Conservation (phyloP, 2,329 filamentous ascomycete genomes). For the Chaetoscypha palmicola region DNA sequence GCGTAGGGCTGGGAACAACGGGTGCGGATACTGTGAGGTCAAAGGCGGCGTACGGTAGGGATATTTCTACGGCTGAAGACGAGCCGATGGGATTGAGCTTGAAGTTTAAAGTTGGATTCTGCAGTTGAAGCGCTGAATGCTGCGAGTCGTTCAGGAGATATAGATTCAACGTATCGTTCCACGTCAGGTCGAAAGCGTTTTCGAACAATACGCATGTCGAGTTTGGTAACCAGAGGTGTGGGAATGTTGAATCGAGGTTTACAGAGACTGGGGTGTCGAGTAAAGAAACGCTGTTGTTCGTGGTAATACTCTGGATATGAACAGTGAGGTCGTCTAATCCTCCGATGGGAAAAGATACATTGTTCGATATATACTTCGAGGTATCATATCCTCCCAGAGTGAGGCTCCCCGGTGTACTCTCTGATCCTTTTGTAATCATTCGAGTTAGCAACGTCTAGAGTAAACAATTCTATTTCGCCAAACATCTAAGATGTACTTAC, state of each 20-base stretch:
- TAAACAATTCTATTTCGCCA: too few relatives aligned
- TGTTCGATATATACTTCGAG: conserved; percentile 33
- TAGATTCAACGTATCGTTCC: conserved; percentile 26
- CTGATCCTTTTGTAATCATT: conserved; percentile 17
- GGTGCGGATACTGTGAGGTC: conserved; percentile 27
- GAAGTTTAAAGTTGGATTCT: conserved; percentile 28
- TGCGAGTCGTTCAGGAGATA: conserved; percentile 30
- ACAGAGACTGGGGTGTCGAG: conserved; percentile 24
- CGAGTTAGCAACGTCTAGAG: background rate
- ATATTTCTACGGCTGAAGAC: conserved; percentile 15
- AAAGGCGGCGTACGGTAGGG: conserved; percentile 25
- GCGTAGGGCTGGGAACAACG: conserved; percentile 7
- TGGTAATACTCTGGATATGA: conserved; percentile 30
- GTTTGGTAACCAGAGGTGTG: conserved; percentile 34
- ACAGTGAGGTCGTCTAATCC: conserved; percentile 33
- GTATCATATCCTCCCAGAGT: conserved; percentile 36
- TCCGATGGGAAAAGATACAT: conserved; percentile 33
- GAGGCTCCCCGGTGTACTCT: conserved; percentile 32
- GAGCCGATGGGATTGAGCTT: conserved; percentile 16
- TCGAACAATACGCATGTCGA: conserved; percentile 32
- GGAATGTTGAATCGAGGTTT: conserved; percentile 33
- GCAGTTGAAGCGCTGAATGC: conserved; percentile 21
- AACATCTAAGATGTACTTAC: conserved; percentile 24
- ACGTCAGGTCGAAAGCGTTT: conserved; percentile 31
- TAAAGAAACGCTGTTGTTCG: conserved; percentile 17